Evolutionary conservation across 768 basidiomycete genomes (phyloP), one percentile per base, ranked within the genome.

Genomic region (Naganishia kalamii): DNA sequence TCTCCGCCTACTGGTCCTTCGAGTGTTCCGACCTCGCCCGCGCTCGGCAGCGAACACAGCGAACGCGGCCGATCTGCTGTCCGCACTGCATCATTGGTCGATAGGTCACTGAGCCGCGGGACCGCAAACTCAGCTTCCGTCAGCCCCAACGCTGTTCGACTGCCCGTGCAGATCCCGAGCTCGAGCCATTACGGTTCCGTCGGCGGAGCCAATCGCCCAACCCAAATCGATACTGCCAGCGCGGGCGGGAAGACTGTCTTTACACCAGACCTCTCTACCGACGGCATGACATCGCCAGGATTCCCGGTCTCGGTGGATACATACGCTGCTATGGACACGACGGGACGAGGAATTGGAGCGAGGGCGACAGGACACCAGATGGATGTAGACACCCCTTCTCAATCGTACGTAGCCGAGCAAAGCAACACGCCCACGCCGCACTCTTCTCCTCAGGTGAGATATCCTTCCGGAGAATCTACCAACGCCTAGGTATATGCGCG

Each of bases 371-470:
- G 54, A 12, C 37, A 40, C 54, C 51, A 60, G 27, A 61, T 61
- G 60, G 62, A 63, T 17, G 48, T 49, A 32, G 62, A 63, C 29
- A 33, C 46, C 21, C 30, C 47, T 40, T 30, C 30, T 44, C 54
- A 48, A 59, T 33, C 43, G 52, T 65, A 65, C 57, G 57, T 65
- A 40, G 52, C 57, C 29, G 59, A 66, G 35, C 27, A 43, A 35
- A 48, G 49, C 44, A 66, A 60, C 21, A 78, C 77, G 4, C 77
- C 77, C 15, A 78, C 77, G 7, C 77, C 77, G 8, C 77, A 78
- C 67, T 76, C 75, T 33, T 75, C 74, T 41, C 77, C 77, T 43
- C 74, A 76, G 66, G 77, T 78, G 67, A 73, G 75, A 63, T 64
- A 64, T 19, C 62, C 62, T 47, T 25, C 19, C 37, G 33, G 27